phyloP scores from a whole-genome alignment of 306 rosid species.

The Citrullus mucosospermus region DNA sequence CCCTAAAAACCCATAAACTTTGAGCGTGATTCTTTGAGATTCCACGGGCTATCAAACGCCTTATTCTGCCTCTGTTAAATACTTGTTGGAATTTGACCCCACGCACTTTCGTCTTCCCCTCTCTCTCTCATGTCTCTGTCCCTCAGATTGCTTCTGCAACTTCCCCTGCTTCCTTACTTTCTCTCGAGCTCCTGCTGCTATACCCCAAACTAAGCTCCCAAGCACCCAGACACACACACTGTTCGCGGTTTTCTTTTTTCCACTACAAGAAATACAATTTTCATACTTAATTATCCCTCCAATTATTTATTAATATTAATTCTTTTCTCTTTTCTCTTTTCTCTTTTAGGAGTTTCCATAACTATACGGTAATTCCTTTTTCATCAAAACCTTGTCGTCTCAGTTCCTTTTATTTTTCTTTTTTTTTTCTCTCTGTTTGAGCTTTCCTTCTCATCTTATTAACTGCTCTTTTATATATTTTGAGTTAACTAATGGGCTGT shows the following conservation, averaged over 20 bases:
- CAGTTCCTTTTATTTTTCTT: too few species aligned
- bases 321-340: too few species aligned
- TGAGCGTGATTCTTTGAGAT: slow-evolving; percentile 31
- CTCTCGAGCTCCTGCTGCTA: slow-evolving; percentile 3
- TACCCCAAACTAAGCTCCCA: neutral
- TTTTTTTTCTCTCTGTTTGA: too few species aligned
- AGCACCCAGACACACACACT: neutral
- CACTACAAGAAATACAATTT: neutral
- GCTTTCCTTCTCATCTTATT: too few species aligned
- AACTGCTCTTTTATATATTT: too few species aligned
- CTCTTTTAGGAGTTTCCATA: too few species aligned
- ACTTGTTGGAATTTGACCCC: slow-evolving; percentile 15
- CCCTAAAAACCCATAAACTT: slow-evolving; percentile 24
- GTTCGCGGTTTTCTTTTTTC: neutral
- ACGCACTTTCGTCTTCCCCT: slow-evolving; percentile 6
- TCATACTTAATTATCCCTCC: neutral
- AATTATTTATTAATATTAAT: neutral
- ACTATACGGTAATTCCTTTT: too few species aligned
- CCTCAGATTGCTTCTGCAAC: neutral
- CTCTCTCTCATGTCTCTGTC: slow-evolving; percentile 11
- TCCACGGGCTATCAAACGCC: slow-evolving; percentile 40
- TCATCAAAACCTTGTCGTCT: too few species aligned
- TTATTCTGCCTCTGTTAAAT: slow-evolving; percentile 23
- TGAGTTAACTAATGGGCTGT: too few species aligned
- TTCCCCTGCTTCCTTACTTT: slow-evolving; percentile 12